These are phyloP conservation scores for Deinandra increscens DNA, from an alignment of 129 eudicot genomes.

Conservation along the genomic window DNA sequence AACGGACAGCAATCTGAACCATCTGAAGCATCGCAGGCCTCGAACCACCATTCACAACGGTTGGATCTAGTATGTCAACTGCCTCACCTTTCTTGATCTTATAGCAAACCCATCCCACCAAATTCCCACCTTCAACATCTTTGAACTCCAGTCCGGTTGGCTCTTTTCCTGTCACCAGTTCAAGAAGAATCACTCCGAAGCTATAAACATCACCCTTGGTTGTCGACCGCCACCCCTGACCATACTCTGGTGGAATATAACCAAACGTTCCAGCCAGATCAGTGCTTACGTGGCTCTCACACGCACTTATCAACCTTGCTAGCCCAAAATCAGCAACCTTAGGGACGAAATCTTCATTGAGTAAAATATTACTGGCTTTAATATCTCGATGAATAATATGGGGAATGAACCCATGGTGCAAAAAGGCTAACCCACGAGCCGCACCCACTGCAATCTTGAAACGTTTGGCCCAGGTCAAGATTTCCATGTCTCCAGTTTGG, in stretches of 20 bases:
- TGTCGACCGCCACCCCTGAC: slow-evolving; percentile 83
- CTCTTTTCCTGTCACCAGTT: slow-evolving; percentile 74
- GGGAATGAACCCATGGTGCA: slow-evolving; percentile 74
- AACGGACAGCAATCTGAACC: slow-evolving; percentile 60
- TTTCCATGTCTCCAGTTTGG: slow-evolving; percentile 42
- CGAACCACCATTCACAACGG: slow-evolving; percentile 49
- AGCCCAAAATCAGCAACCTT: slow-evolving; percentile 86
- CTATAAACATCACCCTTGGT: slow-evolving; percentile 76
- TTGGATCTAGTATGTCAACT: slow-evolving; percentile 65
- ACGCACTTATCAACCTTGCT: slow-evolving; percentile 79
- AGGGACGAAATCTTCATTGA: slow-evolving; percentile 67
- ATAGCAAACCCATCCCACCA: slow-evolving; percentile 81
- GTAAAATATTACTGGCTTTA: slow-evolving; percentile 74
- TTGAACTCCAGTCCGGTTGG: slow-evolving; percentile 84
- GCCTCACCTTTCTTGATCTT: slow-evolving; percentile 63
- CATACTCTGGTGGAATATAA: slow-evolving; percentile 87
- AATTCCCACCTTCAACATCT: slow-evolving; percentile 79
- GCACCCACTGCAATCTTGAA: slow-evolving; percentile 72
- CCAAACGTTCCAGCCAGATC: slow-evolving; percentile 91
- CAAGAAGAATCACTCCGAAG: slow-evolving; percentile 82
- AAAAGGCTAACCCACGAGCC: slow-evolving; percentile 75
- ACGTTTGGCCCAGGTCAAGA: slow-evolving; percentile 58
- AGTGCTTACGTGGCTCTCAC: slow-evolving; percentile 83
- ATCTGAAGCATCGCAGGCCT: slow-evolving; percentile 65
- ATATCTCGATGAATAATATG: slow-evolving; percentile 82